Evolutionary conservation across 78 protist genomes (phyloP), one percentile per base, ranked within the genome.

Genomic region (Cavenderia fasciculata): DNA sequence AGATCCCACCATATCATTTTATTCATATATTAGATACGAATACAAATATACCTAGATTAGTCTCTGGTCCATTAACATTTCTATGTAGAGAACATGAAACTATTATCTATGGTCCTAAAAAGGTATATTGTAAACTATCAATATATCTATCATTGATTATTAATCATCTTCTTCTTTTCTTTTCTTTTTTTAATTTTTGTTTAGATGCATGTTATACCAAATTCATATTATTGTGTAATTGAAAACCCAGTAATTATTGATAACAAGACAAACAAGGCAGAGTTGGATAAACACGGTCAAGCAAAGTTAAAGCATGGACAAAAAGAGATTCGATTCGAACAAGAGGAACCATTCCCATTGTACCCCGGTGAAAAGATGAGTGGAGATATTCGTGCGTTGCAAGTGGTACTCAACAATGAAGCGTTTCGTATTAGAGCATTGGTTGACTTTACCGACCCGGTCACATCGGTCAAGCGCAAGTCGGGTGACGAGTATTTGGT

Each of bases 401-500:
- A 49, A 25, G 65, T 91, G 16, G 49, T 94, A 5, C 27, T 77
- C 18, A 56, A 65, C 47, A 78, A 77, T 61, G 78, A 76, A 38
- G 96, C 96, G 10, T 75, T 94, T 16, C 66, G 69, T 1, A 72
- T 94, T 18, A 40, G 18, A 49, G 92, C 94, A n/a, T 23, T 84
- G 5, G 75, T 86, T 6, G 94, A 94, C 46, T 82, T 74, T 41
- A 27, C 7, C 1, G 94, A 77, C 41, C 23, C 23, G 1, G 34
- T 33, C 11, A n/a, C 18, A 0, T 49, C 38, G 0, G 36, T 31
- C 25, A 16, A 23, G 12, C 72, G 12, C 8, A 29, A n/a, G 11
- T 93, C 94, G 6, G 94, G 96, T n/a, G 93, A 90, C 10, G 94
- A 94, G 74, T 94, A 85, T 84, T 59, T 86, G 47, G 43, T 91